Base-by-base conservation (phyloP, 805 yeast species). In the Saccharomyces jurei region DNA sequence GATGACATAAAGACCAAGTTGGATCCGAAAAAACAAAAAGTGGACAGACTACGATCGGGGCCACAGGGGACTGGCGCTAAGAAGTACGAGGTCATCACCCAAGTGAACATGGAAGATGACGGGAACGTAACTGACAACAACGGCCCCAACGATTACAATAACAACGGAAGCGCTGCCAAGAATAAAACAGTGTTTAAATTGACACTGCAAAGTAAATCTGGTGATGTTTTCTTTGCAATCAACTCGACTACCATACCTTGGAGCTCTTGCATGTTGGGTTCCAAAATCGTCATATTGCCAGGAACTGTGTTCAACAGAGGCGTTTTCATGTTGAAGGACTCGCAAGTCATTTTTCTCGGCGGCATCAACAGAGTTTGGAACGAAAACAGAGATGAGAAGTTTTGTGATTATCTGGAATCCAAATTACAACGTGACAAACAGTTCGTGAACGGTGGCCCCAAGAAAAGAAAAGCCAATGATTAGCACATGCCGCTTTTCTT, bases 11-110 rank as follows among this genome's bases (percentile, higher is more conserved):
- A 70, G 25, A 76, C 77, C 32, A 67, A 71, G 51, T 69, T 78
- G n/a, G 83, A 85, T 60, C 81, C 83, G 1, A 81, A 79, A 57
- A 76, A 74, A n/a, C 83, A 80, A 2, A 79, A 80, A 14, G 82
- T 80, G 2, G 92, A 85, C 66, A 68, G 84, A 27, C 66, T 84
- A 47, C 46, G 54, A 51, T 46, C 58, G 17, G 59, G 64, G 13
- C 13, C 25, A 6, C 68, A 65, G 27, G 55, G 56, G 25, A 55
- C 55, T 17, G 58, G 56, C 17, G 58, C 63, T 13, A 58, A 58
- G 50, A 52, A 36, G 59, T 62, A 55, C 14, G 64, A 65, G 46
- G 69, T 82, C 14, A 76, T 81, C 30, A 69, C 81, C 22, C 78
- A 80, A 29, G 77, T 84, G 2, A 71, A 81, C 58, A 62, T 78